Evolutionary conservation across 768 basidiomycete genomes (phyloP), one percentile per base, ranked within the genome.

Genomic region (Termitomyces bulborhizus): DNA sequence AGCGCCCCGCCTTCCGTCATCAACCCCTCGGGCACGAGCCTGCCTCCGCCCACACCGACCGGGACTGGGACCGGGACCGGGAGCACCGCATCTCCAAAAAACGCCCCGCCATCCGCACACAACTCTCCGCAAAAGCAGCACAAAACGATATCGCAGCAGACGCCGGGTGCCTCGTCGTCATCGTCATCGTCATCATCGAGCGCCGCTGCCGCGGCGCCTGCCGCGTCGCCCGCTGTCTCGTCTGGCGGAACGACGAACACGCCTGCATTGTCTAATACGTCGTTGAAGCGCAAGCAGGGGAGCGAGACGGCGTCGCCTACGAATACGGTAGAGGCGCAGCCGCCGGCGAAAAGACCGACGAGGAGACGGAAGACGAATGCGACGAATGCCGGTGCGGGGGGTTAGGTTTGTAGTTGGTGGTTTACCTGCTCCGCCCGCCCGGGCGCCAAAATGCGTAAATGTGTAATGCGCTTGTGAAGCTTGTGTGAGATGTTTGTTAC

Each of bases 121-220:
- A 82, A 74, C 56, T 80, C 82, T 26, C 81, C 81, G 12, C 77
- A 76, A 68, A 88, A 88, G 69, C 81, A 82, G 69, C 77, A 80
- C 64, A 85, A 86, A 65, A 76, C 77, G 47, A 77, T 80, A 57
- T 78, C 76, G 42, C 70, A 66, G 46, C 54, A 57, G 44, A 57
- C 60, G 45, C 55, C 55, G 34, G 57, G 55, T 46, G 66, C 72
- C 1, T 61, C 69, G 50, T 71, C 71, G 54, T 71, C 71, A 53
- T 63, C 71, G 3, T 64, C 71, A 2, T 63, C 69, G 4, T 66
- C 69, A 45, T 68, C 71, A 55, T 68, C 80, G 18, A 4, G 9
- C 1, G 6, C 4, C 21, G 21, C 3, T 5, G 21, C 21, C 7
- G 21, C 11, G 0, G 41, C 27, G n/a, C 29, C 45, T 24, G 50